Evolutionary conservation across 2,329 filamentous ascomycete genomes (phyloP), one percentile per base, ranked within the genome.

Genomic region (Paradendryphiella salina): DNA sequence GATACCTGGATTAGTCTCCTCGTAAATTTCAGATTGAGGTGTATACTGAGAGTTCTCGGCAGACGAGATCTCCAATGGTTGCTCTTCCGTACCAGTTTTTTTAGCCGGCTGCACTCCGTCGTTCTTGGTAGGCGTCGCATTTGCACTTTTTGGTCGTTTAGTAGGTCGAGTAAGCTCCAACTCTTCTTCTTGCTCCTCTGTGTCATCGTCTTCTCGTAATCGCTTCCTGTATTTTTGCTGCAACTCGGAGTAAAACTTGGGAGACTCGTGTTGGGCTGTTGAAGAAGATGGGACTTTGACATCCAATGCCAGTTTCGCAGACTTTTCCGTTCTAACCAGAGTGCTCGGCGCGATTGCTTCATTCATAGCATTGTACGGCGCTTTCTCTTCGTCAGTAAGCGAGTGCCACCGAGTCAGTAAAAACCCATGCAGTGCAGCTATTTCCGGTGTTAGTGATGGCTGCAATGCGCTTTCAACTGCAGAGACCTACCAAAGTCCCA

Each of bases 51-150:
- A 61, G 36, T 34, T 57, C 14, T 43, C 47, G 9, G 39, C 35
- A 0, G 65, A 70, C 3, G 65, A 63, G 9, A 67, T 58, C 20
- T 66, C 60, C 2, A 66, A n/a, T 6, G 63, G 54, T 11, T 61
- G 41, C 11, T 52, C 14, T 21, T 59, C 46, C 14, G 61, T 62
- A 3, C 57, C 60, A 2, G 29, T 9, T 1, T 39, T 15, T 26
- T 36, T 17, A 20, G 26, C 8, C 8, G 35, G 20, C 7, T 32
- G 38, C 14, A 41, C 29, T 49, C 14, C 9, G 9, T 36, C 26
- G 3, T 38, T 44, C 1, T 28, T 34, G 11, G 35, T 32, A 38
- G 55, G 57, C 6, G 57, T 56, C 13, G 34, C 3, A 33, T 52
- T 52, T 8, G 21, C 26, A 11, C 40, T 64, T 49, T 51, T 67